These are phyloP conservation scores for Microsporum ferrugineum DNA, from an alignment of 2,329 filamentous ascomycete genomes.

Conservation along the genomic window DNA sequence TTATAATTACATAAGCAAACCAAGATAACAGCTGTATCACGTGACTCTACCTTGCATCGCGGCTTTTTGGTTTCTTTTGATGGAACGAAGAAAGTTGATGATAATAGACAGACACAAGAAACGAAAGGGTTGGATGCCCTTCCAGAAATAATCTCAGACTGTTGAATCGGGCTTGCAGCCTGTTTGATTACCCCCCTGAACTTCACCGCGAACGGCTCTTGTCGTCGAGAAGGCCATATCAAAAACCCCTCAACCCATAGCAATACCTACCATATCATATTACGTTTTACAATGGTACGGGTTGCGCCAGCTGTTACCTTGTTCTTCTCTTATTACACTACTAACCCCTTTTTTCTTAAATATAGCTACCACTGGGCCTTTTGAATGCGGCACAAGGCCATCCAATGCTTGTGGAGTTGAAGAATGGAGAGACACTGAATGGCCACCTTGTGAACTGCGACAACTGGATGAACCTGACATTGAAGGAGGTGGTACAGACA, in stretches of 20 bases:
- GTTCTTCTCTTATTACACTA: neutral
- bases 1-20: neutral
- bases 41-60: neutral
- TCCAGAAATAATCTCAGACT: neutral
- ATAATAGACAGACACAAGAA: neutral
- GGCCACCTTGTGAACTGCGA: conserved; percentile 94
- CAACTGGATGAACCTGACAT: conserved; percentile 98
- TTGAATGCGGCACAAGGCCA: conserved; percentile 94
- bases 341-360: neutral
- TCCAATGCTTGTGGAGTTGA: conserved; percentile 94
- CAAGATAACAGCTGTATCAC: neutral
- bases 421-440: conserved; percentile 95
- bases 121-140: neutral
- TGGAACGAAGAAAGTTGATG: neutral
- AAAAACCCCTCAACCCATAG: neutral
- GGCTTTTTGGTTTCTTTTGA: neutral
- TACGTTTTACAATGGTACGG: neutral
- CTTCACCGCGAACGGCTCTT: neutral
- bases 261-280: neutral
- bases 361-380: conserved; percentile 58
- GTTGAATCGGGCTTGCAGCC: neutral
- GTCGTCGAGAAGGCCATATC: neutral
- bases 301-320: neutral
- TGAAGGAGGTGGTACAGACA: conserved; percentile 95
- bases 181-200: neutral